phyloP scores from a whole-genome alignment of 768 basidiomycete genomes.

The Tylopilus plumbeoviolaceoides region DNA sequence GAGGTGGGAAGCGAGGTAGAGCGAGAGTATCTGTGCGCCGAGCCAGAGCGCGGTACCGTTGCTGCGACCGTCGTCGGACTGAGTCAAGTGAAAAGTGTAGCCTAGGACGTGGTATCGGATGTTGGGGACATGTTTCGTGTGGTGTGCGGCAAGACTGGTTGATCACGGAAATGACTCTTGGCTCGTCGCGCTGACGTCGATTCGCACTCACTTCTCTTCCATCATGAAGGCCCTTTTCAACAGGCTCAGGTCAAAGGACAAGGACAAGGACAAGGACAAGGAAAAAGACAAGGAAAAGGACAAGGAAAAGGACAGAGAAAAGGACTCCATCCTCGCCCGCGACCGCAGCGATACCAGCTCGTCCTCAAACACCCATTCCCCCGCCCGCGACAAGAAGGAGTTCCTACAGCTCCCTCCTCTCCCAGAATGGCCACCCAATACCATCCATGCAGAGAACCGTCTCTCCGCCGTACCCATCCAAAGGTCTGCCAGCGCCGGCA shows the following conservation, averaged over 20 bases:
- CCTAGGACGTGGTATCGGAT: constrained; percentile 43
- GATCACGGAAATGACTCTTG: constrained; percentile 18
- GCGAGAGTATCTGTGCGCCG: constrained; percentile 68
- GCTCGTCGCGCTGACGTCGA: constrained; percentile 11
- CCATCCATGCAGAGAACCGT: too few species aligned
- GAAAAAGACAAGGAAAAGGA: constrained; percentile 25
- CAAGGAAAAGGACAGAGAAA: constrained; percentile 18
- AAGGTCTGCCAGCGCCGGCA: constrained; percentile 27
- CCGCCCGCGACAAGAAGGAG: constrained; percentile 51
- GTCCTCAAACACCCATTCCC: constrained; percentile 23
- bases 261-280: constrained; percentile 47
- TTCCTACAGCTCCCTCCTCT: constrained; percentile 57
- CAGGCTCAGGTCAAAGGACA: constrained; percentile 58
- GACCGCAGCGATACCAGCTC: constrained; percentile 34
- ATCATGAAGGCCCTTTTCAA: constrained; percentile 83
- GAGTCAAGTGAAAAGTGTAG: constrained; percentile 45
- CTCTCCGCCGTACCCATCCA: constrained; percentile 20
- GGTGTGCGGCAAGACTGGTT: constrained; percentile 46
- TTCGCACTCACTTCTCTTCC: constrained; percentile 6
- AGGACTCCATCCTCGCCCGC: constrained; percentile 25
- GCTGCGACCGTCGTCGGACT: constrained; percentile 56
- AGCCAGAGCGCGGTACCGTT: constrained; percentile 88
- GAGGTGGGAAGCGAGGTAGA: too few species aligned
- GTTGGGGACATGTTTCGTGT: constrained; percentile 56
- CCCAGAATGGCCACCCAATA: constrained; percentile 69